Base-by-base conservation (phyloP, 2,329 filamentous ascomycete species). In the Colletotrichum sp. region DNA sequence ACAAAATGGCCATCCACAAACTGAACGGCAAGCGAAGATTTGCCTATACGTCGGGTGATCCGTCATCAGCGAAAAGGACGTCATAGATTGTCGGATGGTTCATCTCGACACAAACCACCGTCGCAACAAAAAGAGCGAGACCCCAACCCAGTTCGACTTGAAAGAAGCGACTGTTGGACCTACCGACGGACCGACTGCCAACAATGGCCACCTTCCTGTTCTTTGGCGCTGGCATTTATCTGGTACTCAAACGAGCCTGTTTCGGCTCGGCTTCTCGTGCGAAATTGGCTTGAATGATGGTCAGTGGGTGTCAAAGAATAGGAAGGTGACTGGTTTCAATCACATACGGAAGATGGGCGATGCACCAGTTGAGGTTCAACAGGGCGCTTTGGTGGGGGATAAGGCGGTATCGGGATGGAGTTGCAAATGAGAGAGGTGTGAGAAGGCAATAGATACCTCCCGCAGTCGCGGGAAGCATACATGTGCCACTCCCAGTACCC, bases 1-100 rank as follows among this genome's bases (percentile, higher is more conserved):
- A 99, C 96, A 83, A 99, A 99, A 87, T 98, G 96, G 77, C 96
- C 96, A 84, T 99, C 97, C 83, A 98, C 96, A 83, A 97, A 98
- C 83, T 96, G 96, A 64, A 98, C 97, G 15, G 97, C 98, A 79
- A 99, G 92, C 70, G 96, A 98, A 27, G 96, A 98, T 90, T 99
- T 99, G 86, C 97, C 97, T 98, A 81, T 75, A 22, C 36, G 70
- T 70, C 55, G 30, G 28, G 15, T 18, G 60, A 10, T 30, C 22
- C 9, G 22, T 52, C n/a, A 52, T 39, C 39, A 34, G 27, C 9
- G 34, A 16, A 39, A 52, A 15, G 32, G 65, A 70, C 67, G 61
- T 61, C 73, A 65, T 70, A 9, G 28, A 30, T 8, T 28, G 10
- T 52, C 10, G n/a, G 36, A 16, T 27, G n/a, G 25, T 55, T 34